Conservation (phyloP, 2,329 filamentous ascomycete genomes). For the Fusarium acutatum region DNA sequence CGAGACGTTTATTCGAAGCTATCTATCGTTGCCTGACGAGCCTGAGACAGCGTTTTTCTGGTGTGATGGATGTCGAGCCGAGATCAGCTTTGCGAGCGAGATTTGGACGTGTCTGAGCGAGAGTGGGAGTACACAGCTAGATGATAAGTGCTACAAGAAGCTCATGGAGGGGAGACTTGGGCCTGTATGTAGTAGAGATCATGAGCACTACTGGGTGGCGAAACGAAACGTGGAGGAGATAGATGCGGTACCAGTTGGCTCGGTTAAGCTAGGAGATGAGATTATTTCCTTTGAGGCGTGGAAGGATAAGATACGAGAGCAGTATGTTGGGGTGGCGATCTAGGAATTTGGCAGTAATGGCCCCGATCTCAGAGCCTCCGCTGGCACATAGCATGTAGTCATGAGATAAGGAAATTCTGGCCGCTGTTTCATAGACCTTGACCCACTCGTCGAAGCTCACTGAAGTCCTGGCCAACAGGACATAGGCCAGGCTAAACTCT, state of each 20-base stretch:
- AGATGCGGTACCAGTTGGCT: not conserved
- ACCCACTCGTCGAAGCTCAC: too few relatives aligned
- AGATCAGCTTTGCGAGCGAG: not conserved
- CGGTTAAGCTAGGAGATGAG: not conserved
- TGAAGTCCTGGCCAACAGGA: too few relatives aligned
- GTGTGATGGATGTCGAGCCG: not conserved
- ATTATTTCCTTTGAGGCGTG: not conserved
- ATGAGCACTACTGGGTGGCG: not conserved
- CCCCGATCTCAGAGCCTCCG: accelerated
- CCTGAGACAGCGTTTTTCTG: accelerated
- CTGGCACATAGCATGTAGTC: too few relatives aligned
- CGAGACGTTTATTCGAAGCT: not conserved
- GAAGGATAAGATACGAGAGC: not conserved
- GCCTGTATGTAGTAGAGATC: not conserved
- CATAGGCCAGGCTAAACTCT: too few relatives aligned
- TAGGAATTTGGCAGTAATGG: not conserved
- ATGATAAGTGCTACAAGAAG: not conserved
- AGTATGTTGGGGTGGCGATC: not conserved
- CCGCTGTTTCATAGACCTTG: too few relatives aligned
- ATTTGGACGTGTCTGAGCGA: not conserved
- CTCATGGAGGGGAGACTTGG: not conserved
- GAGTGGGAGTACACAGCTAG: not conserved
- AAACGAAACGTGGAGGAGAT: not conserved
- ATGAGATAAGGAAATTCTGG: too few relatives aligned
- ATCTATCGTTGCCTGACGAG: not conserved